A percentile compares a stretch with the other conserved stretches of the same genome.
Evolutionary conservation across 441 rosid species (phyloP).

Genomic region (Sinapis alba): DNA sequence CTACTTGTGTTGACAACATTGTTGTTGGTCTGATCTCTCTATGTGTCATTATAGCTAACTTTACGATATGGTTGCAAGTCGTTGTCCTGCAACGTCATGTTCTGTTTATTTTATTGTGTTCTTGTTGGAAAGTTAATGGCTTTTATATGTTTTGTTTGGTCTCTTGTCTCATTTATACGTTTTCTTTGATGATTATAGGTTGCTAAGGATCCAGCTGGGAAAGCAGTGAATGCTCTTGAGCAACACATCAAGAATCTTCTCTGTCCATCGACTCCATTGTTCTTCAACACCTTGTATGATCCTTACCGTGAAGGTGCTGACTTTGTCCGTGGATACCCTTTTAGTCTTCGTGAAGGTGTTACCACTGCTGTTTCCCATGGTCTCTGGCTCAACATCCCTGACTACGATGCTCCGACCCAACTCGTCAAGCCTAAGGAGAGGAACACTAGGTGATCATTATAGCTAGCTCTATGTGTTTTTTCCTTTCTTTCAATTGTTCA

Average conservation of each 20-base stretch:
- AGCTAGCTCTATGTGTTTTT: too few relatives aligned
- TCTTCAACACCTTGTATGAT: slow-evolving; percentile 96
- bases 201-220: slow-evolving; percentile 84
- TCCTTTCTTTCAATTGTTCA: too few relatives aligned
- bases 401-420: slow-evolving; percentile 93
- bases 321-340: slow-evolving; percentile 92
- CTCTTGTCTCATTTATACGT: neutral
- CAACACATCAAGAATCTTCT: slow-evolving; percentile 90
- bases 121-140: neutral
- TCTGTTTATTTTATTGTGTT: neutral
- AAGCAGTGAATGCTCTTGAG: slow-evolving; percentile 80
- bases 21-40: slow-evolving; percentile 19
- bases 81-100: neutral
- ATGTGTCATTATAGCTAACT: slow-evolving; percentile 20
- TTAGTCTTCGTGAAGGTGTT: slow-evolving; percentile 90
- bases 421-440: slow-evolving; percentile 93
- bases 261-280: slow-evolving; percentile 79
- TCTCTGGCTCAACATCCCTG: slow-evolving; percentile 97
- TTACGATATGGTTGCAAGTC: slow-evolving; percentile 22
- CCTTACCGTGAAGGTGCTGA: slow-evolving; percentile 90
- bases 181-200: slow-evolving; percentile 42
- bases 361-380: slow-evolving; percentile 98
- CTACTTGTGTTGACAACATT: neutral
- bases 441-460: too few relatives aligned
- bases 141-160: neutral